Percentiles rank a stretch among this genome's conserved stretches.
These are phyloP conservation scores for Lecanicillium sp. DNA, from an alignment of 2,329 filamentous ascomycete species.

Conservation along the genomic window DNA sequence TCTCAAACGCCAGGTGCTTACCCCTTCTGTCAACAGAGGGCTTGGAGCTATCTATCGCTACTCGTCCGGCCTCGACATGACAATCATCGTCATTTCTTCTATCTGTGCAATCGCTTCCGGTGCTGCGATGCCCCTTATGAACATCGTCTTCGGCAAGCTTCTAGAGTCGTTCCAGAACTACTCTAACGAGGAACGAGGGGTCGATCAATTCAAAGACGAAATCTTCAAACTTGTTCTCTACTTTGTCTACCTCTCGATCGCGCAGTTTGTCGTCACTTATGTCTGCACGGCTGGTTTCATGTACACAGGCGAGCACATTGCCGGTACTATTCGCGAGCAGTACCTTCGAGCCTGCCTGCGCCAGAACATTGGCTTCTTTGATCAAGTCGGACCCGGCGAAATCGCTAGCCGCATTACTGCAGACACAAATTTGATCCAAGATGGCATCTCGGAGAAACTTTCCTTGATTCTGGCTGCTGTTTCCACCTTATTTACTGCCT, in stretches of 20 bases:
- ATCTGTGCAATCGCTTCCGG: slow-evolving; percentile 66
- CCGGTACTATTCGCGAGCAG: slow-evolving; percentile 69
- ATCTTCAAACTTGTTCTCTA: slow-evolving; percentile 66
- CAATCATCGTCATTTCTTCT: slow-evolving; percentile 55
- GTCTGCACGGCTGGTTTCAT: slow-evolving; percentile 84
- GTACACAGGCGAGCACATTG: slow-evolving; percentile 75
- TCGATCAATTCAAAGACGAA: slow-evolving; percentile 51
- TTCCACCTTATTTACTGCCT: slow-evolving; percentile 80
- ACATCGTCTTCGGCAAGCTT: slow-evolving; percentile 71
- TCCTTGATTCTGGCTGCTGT: slow-evolving; percentile 68
- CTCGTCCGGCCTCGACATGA: slow-evolving; percentile 56
- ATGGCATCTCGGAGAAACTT: slow-evolving; percentile 88
- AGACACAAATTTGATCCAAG: slow-evolving; percentile 89
- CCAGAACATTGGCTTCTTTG: slow-evolving; percentile 90
- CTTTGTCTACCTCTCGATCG: slow-evolving; percentile 79
- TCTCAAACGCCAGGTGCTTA: too few species aligned
- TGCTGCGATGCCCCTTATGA: slow-evolving; percentile 74
- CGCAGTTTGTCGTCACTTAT: slow-evolving; percentile 71
- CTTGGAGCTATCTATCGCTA: slow-evolving; percentile 75
- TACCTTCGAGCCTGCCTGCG: slow-evolving; percentile 80
- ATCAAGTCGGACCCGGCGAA: slow-evolving; percentile 87
- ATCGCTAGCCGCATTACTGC: slow-evolving; percentile 92
- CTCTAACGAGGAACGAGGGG: slow-evolving; percentile 35
- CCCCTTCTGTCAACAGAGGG: too few species aligned
- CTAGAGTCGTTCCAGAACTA: slow-evolving; percentile 65